Conservation (phyloP, 2,329 filamentous ascomycete species). For the Botryotinia narcissicola region DNA sequence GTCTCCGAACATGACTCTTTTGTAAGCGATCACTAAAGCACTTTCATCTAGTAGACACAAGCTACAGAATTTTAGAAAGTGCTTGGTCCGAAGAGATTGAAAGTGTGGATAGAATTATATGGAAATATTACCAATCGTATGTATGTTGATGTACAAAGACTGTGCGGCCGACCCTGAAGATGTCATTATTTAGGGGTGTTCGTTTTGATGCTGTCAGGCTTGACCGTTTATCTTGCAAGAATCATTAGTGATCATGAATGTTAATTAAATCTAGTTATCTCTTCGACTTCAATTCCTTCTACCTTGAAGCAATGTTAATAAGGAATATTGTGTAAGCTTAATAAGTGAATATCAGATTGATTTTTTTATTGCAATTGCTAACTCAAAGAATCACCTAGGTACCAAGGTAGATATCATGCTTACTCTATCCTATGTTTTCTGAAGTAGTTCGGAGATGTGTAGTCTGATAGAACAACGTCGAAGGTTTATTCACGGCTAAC, state of each 20-base stretch:
- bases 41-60: not conserved
- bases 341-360: not conserved
- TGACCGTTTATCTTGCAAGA: not conserved
- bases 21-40: not conserved
- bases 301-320: not conserved
- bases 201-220: not conserved
- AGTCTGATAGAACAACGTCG: not conserved
- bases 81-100: not conserved
- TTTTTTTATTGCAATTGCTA: not conserved
- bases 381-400: not conserved
- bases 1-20: constrained; percentile 17
- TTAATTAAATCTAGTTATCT: not conserved
- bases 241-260: not conserved
- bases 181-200: not conserved
- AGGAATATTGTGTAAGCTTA: not conserved
- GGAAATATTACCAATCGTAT: not conserved
- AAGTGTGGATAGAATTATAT: not conserved
- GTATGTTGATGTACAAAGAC: not conserved
- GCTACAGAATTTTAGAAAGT: not conserved
- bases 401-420: not conserved
- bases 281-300: not conserved
- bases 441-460: not conserved
- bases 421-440: not conserved
- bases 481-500: not conserved
- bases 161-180: not conserved